Percentiles rank a stretch among this genome's conserved stretches.
Evolutionary conservation across 176 grass and related monocot species (phyloP).

Genomic region (Oryza meyeriana): DNA sequence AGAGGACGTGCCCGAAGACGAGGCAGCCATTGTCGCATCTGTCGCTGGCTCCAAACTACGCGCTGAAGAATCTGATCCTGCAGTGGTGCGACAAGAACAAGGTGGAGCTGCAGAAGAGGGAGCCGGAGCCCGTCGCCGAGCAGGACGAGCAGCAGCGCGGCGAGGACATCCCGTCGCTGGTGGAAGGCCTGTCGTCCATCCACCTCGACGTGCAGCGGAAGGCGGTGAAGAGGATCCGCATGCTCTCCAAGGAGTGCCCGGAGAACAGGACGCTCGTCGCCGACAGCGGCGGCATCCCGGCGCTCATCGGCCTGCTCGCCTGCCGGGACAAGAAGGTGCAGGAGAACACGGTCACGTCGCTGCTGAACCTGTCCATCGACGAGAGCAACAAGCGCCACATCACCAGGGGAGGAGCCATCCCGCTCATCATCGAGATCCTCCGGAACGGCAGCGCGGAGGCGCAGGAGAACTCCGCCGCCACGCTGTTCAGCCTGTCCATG

Average conservation of each 20-base stretch:
- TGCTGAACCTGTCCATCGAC: slow-evolving; percentile 72
- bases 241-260: slow-evolving; percentile 61
- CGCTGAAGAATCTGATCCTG: slow-evolving; percentile 59
- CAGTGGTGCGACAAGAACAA: slow-evolving; percentile 78
- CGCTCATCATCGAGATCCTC: slow-evolving; percentile 58
- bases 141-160: neutral
- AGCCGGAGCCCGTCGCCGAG: slow-evolving; percentile 30
- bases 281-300: slow-evolving; percentile 44
- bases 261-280: slow-evolving; percentile 54
- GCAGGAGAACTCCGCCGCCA: slow-evolving; percentile 73
- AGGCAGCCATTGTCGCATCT: slow-evolving; percentile 48
- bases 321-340: slow-evolving; percentile 60
- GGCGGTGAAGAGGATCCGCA: slow-evolving; percentile 60
- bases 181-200: slow-evolving; percentile 53
- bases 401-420: slow-evolving; percentile 55
- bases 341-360: slow-evolving; percentile 65
- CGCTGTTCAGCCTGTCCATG: slow-evolving; percentile 74
- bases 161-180: slow-evolving; percentile 59
- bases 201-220: slow-evolving; percentile 67
- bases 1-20: slow-evolving; percentile 61
- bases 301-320: slow-evolving; percentile 47
- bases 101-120: slow-evolving; percentile 64
- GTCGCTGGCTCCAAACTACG: slow-evolving; percentile 70
- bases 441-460: slow-evolving; percentile 48
- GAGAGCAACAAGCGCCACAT: slow-evolving; percentile 61